Conservation (phyloP, 192 early-diverging fungal genomes). For the Coemansia sp. region DNA sequence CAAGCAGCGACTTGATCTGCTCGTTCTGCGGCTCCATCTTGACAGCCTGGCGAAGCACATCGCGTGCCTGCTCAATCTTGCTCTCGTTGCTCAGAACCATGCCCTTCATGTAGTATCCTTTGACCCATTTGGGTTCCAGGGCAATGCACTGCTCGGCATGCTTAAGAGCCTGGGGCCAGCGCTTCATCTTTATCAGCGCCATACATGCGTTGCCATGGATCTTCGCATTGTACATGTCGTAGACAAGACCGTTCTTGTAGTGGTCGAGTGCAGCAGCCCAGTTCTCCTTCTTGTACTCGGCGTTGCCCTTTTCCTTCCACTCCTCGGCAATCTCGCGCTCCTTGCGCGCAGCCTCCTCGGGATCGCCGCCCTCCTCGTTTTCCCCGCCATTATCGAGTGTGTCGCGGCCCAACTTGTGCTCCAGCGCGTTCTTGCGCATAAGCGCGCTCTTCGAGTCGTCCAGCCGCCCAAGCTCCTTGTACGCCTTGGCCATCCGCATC, state of each 20-base stretch:
- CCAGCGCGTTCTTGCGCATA: conserved; percentile 53
- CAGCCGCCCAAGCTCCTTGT: conserved; percentile 51
- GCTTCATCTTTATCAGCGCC: conserved; percentile 50
- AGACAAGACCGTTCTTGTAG: conserved; percentile 48
- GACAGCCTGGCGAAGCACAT: conserved; percentile 33
- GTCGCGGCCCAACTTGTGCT: conserved; percentile 51
- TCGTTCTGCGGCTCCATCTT: conserved; percentile 40
- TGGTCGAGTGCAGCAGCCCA: conserved; percentile 47
- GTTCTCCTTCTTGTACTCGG: conserved; percentile 47
- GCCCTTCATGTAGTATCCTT: conserved; percentile 57
- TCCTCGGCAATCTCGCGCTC: conserved; percentile 36
- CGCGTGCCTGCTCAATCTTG: conserved; percentile 47
- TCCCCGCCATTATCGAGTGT: conserved; percentile 8
- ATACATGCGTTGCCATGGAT: conserved; percentile 54
- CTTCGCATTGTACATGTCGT: conserved; percentile 53
- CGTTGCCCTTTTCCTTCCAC: conserved; percentile 55
- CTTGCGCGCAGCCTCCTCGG: conserved; percentile 9
- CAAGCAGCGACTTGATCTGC: conserved; percentile 40
- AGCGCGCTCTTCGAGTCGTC: conserved; percentile 52
- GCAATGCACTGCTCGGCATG: conserved; percentile 58
- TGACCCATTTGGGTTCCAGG: conserved; percentile 53
- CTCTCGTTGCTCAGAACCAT: conserved; percentile 49
- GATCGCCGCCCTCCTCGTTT: conserved; percentile 11
- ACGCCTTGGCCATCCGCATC: conserved; percentile 56
- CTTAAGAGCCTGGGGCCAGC: conserved; percentile 51